phyloP scores from a whole-genome alignment of 2,329 filamentous ascomycete genomes.

The Apiospora malaysiana region DNA sequence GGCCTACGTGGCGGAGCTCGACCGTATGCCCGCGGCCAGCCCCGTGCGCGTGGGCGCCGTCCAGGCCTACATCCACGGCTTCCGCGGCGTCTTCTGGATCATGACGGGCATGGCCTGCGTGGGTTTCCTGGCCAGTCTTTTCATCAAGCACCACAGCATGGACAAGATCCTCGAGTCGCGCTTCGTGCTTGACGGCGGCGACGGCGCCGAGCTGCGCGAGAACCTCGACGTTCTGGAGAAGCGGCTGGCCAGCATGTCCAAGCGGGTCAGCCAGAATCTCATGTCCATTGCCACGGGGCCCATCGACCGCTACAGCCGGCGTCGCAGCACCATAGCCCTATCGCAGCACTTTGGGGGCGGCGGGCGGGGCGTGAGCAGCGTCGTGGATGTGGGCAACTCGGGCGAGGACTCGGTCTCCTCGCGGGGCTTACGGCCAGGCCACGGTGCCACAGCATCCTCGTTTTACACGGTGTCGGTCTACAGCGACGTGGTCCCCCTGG shows the following conservation, averaged over 20 bases:
- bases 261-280: neutral
- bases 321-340: conserved; percentile 2
- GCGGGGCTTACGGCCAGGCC: neutral
- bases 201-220: conserved; percentile 2
- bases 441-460: neutral
- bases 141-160: conserved; percentile 34
- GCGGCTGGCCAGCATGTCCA: neutral
- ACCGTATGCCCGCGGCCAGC: conserved; percentile 29
- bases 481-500: conserved; percentile 13
- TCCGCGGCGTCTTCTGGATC: conserved; percentile 36
- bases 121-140: conserved; percentile 29
- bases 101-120: conserved; percentile 30
- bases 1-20: conserved; percentile 35
- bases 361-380: neutral
- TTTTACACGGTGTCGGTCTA: conserved; percentile 13
- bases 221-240: neutral
- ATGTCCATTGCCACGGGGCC: neutral
- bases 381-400: neutral
- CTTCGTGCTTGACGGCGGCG: conserved; percentile 13
- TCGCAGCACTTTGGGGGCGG: neutral
- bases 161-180: conserved; percentile 31
- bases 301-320: neutral
- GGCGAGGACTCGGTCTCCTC: neutral
- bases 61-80: conserved; percentile 33
- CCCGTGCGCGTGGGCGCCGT: conserved; percentile 27